A percentile compares a stretch with the other conserved stretches of the same genome.
Conservation (phyloP, 768 basidiomycete species). For the Lactifluus pinguis region DNA sequence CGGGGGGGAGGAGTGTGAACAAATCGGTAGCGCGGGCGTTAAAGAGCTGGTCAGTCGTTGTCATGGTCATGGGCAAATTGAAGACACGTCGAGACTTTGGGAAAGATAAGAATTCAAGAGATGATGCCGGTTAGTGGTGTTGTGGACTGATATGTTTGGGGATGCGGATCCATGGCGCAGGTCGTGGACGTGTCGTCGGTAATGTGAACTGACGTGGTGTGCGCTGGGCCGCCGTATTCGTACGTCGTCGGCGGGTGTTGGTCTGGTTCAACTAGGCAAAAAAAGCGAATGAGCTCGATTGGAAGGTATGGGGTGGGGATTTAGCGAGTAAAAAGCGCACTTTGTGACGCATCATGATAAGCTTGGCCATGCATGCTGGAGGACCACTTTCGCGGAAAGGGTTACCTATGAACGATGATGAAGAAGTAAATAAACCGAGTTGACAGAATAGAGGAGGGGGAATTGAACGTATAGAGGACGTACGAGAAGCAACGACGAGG, state of each 20-base stretch:
- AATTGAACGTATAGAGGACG: slow-evolving; percentile 24
- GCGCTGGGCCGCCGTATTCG: slow-evolving; percentile 36
- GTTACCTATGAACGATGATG: too few relatives aligned
- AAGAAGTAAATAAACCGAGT: too few relatives aligned
- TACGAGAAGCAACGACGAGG: slow-evolving; percentile 63
- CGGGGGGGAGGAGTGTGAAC: background rate
- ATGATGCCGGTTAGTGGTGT: slow-evolving; percentile 2
- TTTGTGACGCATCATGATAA: slow-evolving; percentile 78
- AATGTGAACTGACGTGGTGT: slow-evolving; percentile 43
- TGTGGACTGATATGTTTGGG: slow-evolving; percentile 13
- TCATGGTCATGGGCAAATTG: slow-evolving; percentile 3
- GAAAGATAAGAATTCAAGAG: background rate
- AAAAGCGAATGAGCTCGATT: background rate
- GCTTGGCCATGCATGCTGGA: slow-evolving; percentile 80
- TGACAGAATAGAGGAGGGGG: background rate
- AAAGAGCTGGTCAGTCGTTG: background rate
- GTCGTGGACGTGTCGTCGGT: slow-evolving; percentile 18
- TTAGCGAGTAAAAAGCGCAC: too few relatives aligned
- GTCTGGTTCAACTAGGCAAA: slow-evolving; percentile 53
- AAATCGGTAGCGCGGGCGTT: slow-evolving; percentile 11
- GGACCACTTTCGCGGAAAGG: slow-evolving; percentile 73
- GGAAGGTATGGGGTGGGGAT: background rate
- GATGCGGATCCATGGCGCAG: slow-evolving; percentile 24
- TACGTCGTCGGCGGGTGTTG: slow-evolving; percentile 54
- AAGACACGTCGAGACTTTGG: background rate